A percentile compares a stretch with the other conserved stretches of the same genome.
Conservation (phyloP, 2,329 filamentous ascomycete genomes). For the Aspergillus hortae region DNA sequence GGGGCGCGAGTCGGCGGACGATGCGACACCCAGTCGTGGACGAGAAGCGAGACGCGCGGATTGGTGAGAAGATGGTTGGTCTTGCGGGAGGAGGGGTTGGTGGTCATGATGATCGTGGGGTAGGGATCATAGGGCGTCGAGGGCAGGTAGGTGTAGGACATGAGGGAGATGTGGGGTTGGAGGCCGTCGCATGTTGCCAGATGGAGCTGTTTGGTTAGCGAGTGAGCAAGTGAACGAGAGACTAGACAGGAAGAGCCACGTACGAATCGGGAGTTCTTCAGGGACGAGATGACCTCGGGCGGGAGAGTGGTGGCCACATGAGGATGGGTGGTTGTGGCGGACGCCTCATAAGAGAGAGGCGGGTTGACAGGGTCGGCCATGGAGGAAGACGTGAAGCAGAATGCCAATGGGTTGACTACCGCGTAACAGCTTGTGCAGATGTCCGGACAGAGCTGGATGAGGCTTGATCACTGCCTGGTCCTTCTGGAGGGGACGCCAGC, state of each 20-base stretch:
- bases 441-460: not conserved
- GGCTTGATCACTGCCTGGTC: not conserved
- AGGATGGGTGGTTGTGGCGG: conserved; percentile 68
- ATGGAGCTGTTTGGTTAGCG: conserved; percentile 65
- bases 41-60: conserved; percentile 85
- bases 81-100: conserved; percentile 66
- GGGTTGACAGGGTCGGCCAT: conserved; percentile 55
- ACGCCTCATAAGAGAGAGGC: conserved; percentile 71
- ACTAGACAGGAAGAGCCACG: conserved; percentile 27
- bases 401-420: not conserved
- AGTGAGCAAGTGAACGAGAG: not conserved
- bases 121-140: conserved; percentile 63
- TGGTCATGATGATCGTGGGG: conserved; percentile 96
- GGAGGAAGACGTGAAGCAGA: not conserved
- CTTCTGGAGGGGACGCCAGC: too few relatives aligned
- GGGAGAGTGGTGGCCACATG: conserved; percentile 69
- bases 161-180: conserved; percentile 86
- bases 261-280: conserved; percentile 94
- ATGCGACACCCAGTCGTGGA: conserved; percentile 97
- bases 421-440: not conserved
- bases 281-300: conserved; percentile 79
- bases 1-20: conserved; percentile 70
- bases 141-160: conserved; percentile 98
- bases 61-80: conserved; percentile 78
- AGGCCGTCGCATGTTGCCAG: conserved; percentile 85